Base-by-base conservation (phyloP, 805 yeast species). In the Danielozyma ontarioensis region DNA sequence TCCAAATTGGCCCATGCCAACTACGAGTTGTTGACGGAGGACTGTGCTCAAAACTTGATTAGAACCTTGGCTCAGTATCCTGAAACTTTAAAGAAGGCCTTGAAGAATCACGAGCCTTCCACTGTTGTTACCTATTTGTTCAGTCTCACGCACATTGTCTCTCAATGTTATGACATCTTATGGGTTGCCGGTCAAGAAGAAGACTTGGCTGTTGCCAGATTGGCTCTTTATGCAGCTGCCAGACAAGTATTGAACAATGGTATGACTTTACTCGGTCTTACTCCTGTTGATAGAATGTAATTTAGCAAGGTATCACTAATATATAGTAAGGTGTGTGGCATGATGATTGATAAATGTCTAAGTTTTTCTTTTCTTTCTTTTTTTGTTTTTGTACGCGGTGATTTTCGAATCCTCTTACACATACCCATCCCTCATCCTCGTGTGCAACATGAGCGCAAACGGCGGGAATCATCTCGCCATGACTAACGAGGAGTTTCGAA, bases 271-370 rank as follows among this genome's bases (percentile, higher is more conserved):
- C 69, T 93, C 53, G 96, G 97, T 36, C 73, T 93, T 57, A 88
- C 97, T 28, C 97, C 99, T n/a, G 97, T 93, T 41, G 96, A 90
- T 51, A 82, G 97, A 76, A 90, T 90, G 97, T 90, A 71, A 64
- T 10, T 8, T 19, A 19, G 22, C 10, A n/a, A n/a, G n/a, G n/a
- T n/a, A n/a, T n/a, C n/a, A n/a, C n/a, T n/a, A n/a, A n/a, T n/a
- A n/a, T n/a, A n/a, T n/a, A n/a, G n/a, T n/a, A n/a, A n/a, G n/a
- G n/a, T n/a, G n/a, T n/a, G n/a, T n/a, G n/a, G n/a, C n/a, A n/a
- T n/a, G n/a, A n/a, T n/a, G n/a, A n/a, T n/a, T n/a, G n/a, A n/a
- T n/a, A n/a, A n/a, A n/a, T n/a, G n/a, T n/a, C n/a, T n/a, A n/a
- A n/a, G n/a, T n/a, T n/a, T n/a, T n/a, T n/a, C n/a, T n/a, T n/a